Evolutionary conservation across 495 filamentous ascomycete genomes (phyloP).

Genomic region (Trichoderma gamsii): DNA sequence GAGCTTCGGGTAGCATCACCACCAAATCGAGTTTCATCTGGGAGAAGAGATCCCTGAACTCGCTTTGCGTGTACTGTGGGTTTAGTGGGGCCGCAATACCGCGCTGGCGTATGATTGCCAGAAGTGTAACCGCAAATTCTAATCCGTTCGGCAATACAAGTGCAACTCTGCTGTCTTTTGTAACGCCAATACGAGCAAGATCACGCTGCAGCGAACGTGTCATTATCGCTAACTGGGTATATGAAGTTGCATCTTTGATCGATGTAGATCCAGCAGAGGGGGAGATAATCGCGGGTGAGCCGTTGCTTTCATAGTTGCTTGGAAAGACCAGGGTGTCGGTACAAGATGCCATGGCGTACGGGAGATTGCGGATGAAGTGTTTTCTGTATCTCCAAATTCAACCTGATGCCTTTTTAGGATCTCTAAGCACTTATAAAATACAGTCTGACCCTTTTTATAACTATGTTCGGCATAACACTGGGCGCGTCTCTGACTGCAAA

Average conservation of each 20-base stretch:
- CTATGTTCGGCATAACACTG: too few species aligned
- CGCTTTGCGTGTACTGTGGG: background rate
- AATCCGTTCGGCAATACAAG: background rate
- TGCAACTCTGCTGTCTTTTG: background rate
- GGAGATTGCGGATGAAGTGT: too few species aligned
- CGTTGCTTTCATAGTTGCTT: too few species aligned
- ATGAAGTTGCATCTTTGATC: background rate
- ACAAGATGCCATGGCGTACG: too few species aligned
- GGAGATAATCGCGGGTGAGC: background rate
- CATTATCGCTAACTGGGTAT: background rate
- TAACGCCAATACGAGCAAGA: background rate
- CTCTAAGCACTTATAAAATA: too few species aligned
- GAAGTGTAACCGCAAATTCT: background rate
- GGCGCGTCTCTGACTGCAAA: too few species aligned
- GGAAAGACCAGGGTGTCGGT: too few species aligned
- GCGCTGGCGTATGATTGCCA: background rate
- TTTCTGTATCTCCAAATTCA: too few species aligned
- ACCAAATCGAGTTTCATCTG: background rate
- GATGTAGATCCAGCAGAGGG: background rate
- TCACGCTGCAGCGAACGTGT: background rate
- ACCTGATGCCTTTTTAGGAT: too few species aligned
- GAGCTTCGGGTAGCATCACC: background rate
- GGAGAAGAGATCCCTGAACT: background rate
- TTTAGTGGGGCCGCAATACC: background rate
- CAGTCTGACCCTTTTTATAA: too few species aligned